Evolutionary conservation across 805 yeast species (phyloP).

Genomic region (Peterozyma toletana): DNA sequence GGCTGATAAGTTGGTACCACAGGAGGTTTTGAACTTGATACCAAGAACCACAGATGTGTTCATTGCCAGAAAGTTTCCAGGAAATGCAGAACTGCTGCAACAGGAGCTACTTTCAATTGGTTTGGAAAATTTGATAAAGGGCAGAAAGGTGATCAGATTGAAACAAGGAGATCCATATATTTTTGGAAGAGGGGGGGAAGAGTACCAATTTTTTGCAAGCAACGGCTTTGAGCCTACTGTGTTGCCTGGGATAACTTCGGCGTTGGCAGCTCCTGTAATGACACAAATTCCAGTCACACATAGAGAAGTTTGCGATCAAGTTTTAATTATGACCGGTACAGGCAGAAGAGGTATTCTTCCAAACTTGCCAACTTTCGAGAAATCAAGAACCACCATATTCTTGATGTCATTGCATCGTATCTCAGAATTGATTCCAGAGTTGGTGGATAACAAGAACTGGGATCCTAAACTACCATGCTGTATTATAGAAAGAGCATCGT

Average conservation of each 20-base stretch:
- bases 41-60: conserved; percentile 69
- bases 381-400: conserved; percentile 75
- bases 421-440: conserved; percentile 42
- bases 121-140: conserved; percentile 51
- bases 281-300: conserved; percentile 89
- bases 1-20: conserved; percentile 91
- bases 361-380: conserved; percentile 63
- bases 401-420: conserved; percentile 85
- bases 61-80: conserved; percentile 93
- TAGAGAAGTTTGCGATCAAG: conserved; percentile 87
- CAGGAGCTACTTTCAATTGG: conserved; percentile 75
- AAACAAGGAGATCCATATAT: conserved; percentile 98
- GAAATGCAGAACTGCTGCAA: conserved; percentile 93
- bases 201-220: conserved; percentile 56
- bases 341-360: conserved; percentile 85
- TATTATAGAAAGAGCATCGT: conserved; percentile 83
- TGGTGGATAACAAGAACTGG: conserved; percentile 50
- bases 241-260: conserved; percentile 84
- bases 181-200: conserved; percentile 96
- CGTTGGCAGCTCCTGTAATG: conserved; percentile 78
- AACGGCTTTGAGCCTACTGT: conserved; percentile 71
- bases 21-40: conserved; percentile 74
- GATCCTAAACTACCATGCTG: conserved; percentile 68
- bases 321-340: conserved; percentile 89
- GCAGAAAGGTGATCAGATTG: conserved; percentile 76